Evolutionary conservation across 371 early-diverging fungal species (phyloP), one percentile per base, ranked within the genome.

Genomic region (Phascolomyces articulosus): DNA sequence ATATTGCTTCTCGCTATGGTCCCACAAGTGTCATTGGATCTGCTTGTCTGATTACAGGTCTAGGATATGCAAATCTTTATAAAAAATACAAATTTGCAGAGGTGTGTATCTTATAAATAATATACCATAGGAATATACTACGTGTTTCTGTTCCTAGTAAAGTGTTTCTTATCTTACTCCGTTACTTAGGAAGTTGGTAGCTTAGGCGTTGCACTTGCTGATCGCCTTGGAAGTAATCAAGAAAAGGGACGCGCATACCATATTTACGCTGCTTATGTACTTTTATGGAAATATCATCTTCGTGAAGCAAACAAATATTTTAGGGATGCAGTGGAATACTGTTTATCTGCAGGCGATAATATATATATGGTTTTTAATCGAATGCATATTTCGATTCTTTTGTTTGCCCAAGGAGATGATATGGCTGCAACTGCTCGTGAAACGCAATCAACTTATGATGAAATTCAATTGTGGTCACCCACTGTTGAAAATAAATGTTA

Each of bases 221-320:
- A 81, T 7, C 69, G 65, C 40, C 66, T 57, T 44, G 75, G 82
- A 9, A 66, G 61, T 6, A 68, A 71, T 26, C 56, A 38, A 21
- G 82, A 81, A 41, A 74, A 71, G 21, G 82, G 82, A 0, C 79
- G 82, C 21, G 67, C 75, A 11, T 20, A 48, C 3, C 67, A 59
- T 11, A 40, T 77, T 18, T 78, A 81, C 64, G 60, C 65, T 2
- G 66, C 40, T 2, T 77, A 78, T 54, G 54, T 72, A 0, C 18
- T 51, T 13, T 44, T 59, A 47, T 81, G 82, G 82, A 73, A 74
- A 24, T 41, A 71, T 44, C 77, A 77, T 48, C 41, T 66, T 2
- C 57, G 48, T 11, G 79, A 81, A 3, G 40, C 71, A 0, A 55
- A 67, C 13, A 55, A 59, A 21, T 64, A 58, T 20, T 63, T 55